These are phyloP conservation scores for Claviceps humidiphila DNA, from an alignment of 2,329 filamentous ascomycete genomes.

Conservation along the genomic window DNA sequence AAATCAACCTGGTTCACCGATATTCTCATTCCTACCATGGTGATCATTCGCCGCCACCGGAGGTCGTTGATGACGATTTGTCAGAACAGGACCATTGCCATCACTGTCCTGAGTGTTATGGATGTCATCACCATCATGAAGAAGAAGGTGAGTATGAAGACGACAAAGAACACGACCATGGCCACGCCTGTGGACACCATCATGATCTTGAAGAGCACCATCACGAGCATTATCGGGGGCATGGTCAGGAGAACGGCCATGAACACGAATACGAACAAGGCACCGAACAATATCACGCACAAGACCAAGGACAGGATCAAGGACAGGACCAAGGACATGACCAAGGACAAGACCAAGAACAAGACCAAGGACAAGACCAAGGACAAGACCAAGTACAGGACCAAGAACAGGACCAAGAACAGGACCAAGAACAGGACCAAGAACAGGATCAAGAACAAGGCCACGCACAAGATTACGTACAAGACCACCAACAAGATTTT, in stretches of 20 bases:
- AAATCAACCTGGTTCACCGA: conserved; percentile 44
- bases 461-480: conserved; percentile 18
- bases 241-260: conserved; percentile 14
- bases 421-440: no score
- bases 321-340: conserved; percentile 21
- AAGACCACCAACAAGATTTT: conserved; percentile 22
- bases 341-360: conserved; percentile 20
- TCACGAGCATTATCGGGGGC: conserved; percentile 14
- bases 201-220: conserved; percentile 26
- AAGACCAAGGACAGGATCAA: conserved; percentile 19
- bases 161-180: conserved; percentile 9
- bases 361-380: conserved; percentile 15
- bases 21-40: conserved; percentile 33
- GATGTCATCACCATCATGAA: conserved; percentile 19
- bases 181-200: conserved; percentile 9
- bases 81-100: conserved; percentile 25
- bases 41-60: conserved; percentile 24
- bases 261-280: conserved; percentile 18
- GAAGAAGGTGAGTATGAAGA: conserved; percentile 11
- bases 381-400: conserved; percentile 11
- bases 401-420: conserved; percentile 10
- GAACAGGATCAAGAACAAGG: conserved; percentile 11
- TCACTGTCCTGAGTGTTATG: conserved; percentile 18
- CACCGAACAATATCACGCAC: conserved; percentile 23
- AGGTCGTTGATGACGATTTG: conserved; percentile 24